Evolutionary conservation across 495 filamentous ascomycete genomes (phyloP), one percentile per base, ranked within the genome.

Genomic region (Hyaloscypha variabilis): DNA sequence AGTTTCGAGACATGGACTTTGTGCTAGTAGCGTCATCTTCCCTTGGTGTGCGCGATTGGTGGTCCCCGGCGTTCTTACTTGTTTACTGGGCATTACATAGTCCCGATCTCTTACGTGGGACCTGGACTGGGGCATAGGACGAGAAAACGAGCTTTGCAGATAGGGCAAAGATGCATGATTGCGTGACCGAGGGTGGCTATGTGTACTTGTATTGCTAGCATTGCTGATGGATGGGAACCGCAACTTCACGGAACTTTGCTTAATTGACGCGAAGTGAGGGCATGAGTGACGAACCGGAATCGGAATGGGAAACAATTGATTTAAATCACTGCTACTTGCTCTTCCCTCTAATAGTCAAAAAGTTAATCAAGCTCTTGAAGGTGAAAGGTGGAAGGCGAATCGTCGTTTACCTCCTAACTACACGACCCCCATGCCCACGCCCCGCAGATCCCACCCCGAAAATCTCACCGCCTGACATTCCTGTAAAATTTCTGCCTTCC

Each of bases 161-260:
- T 50, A 34, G 25, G 39, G 17, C 17, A 19, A 46, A 17, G 13
- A 1, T 17, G 25, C 25, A 23, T 19, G 51, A 11, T 8, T 14
- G 1, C n/a, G 51, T n/a, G 51, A 17, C 17, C 17, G n/a, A 21
- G 23, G n/a, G 50, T 58, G 26, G 25, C 25, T 39, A 64, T 56
- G 52, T 64, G 61, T 64, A 64, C 29, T 64, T 56, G 36, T 64
- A 64, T 64, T 64, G 61, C 61, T 64, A 64, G 51, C 49, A 34
- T 23, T 54, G 51, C 5, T 25, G 51, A 28, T n/a, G 39, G 11
- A 46, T 36, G 39, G 39, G 39, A 19, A 46, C 51, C 26, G 51
- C 25, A 54, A 51, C 6, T 19, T 51, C 8, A 34, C 2, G 31
- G 39, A 19, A 46, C 39, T 46, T n/a, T 46, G 39, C 39, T 46